phyloP scores from a whole-genome alignment of 352 stramenopile species.

The Thraustotheca clavata region DNA sequence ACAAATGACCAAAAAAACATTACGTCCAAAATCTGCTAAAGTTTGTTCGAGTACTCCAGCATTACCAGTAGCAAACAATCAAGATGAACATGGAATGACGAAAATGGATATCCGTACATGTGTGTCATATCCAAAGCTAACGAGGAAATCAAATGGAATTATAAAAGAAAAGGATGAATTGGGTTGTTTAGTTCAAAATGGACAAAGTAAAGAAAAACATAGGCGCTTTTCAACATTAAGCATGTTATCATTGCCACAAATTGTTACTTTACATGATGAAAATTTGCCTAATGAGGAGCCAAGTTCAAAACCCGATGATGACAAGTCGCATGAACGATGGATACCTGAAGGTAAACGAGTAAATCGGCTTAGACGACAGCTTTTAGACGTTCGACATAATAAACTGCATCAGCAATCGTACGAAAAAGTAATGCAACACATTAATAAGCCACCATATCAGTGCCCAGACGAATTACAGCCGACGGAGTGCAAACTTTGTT shows the following conservation, averaged over 20 bases:
- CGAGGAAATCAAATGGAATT: too few relatives aligned
- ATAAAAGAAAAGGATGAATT: too few relatives aligned
- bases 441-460: neutral
- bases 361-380: neutral
- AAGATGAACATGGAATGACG: too few relatives aligned
- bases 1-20: neutral
- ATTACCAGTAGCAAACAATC: too few relatives aligned
- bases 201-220: too few relatives aligned
- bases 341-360: conserved; percentile 2
- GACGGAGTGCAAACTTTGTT: conserved; percentile 6
- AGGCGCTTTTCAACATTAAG: too few relatives aligned
- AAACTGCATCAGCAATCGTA: neutral
- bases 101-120: too few relatives aligned
- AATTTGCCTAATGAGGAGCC: neutral
- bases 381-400: conserved; percentile 1
- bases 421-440: neutral
- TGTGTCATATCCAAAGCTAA: too few relatives aligned
- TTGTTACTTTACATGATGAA: neutral
- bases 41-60: too few relatives aligned
- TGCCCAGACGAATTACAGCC: neutral
- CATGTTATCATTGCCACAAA: neutral
- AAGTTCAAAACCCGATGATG: neutral
- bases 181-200: too few relatives aligned
- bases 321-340: neutral
- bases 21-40: too few relatives aligned